These are phyloP conservation scores for Pseudocohnilembus persalinus DNA, from an alignment of 169 alveolate species.

Conservation along the genomic window DNA sequence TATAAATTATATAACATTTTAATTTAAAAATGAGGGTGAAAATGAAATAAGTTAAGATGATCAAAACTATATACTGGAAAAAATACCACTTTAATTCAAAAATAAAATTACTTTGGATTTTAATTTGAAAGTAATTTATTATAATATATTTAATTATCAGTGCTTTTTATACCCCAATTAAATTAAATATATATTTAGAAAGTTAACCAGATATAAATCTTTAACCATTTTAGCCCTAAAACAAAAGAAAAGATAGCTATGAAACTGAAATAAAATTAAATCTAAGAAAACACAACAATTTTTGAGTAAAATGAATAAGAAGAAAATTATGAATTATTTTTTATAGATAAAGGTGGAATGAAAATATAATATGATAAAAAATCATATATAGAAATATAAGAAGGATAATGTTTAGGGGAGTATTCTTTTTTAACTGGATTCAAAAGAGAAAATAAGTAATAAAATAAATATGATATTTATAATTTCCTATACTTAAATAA, in stretches of 20 bases:
- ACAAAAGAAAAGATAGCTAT: neutral
- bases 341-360: neutral
- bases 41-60: neutral
- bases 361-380: no score
- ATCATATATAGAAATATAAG: neutral
- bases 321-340: neutral
- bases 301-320: neutral
- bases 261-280: no score
- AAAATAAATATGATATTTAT: no score
- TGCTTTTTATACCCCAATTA: no score
- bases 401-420: neutral
- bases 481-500: no score
- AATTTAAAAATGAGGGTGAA: neutral
- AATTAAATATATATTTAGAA: no score
- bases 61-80: neutral
- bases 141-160: no score
- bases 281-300: neutral
- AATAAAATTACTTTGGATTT: no score
- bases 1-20: neutral
- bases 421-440: neutral
- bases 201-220: neutral
- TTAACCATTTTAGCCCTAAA: neutral
- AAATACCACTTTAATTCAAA: neutral
- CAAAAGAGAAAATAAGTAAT: neutral
- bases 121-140: neutral